Conservation (phyloP, 768 basidiomycete genomes). For the Pleurotus sapidus region DNA sequence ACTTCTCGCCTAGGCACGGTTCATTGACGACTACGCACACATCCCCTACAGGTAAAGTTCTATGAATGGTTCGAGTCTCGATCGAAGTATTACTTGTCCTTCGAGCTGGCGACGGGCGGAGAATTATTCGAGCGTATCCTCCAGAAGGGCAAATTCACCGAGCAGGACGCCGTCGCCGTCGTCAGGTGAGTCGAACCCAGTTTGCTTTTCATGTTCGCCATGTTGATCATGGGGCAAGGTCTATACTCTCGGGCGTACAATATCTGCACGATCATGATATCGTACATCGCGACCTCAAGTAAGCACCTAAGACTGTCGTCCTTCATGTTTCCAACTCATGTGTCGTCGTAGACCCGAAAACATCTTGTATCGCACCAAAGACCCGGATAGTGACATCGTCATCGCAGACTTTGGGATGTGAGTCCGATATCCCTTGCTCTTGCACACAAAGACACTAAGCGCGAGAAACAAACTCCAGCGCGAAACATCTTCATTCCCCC, state of each 20-base stretch:
- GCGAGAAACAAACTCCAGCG: constrained; percentile 37
- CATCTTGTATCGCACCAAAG: constrained; percentile 84
- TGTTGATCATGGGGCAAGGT: constrained; percentile 38
- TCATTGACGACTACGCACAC: not conserved
- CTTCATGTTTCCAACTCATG: not conserved
- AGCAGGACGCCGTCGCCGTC: constrained; percentile 82
- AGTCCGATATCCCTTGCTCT: constrained; percentile 17
- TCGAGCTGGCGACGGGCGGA: constrained; percentile 91
- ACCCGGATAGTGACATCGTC: constrained; percentile 79
- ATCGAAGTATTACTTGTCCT: constrained; percentile 92
- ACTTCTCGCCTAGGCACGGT: not conserved
- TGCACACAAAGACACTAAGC: too few species aligned
- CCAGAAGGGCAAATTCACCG: constrained; percentile 87
- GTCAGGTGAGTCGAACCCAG: constrained; percentile 48
- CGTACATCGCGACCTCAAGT: constrained; percentile 97
- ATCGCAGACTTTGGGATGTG: constrained; percentile 98
- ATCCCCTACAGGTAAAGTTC: constrained; percentile 73
- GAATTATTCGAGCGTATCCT: constrained; percentile 92
- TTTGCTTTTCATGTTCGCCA: not conserved
- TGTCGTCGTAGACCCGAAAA: constrained; percentile 76
- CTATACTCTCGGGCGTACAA: constrained; percentile 78
- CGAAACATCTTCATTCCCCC: constrained; percentile 74
- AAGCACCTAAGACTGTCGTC: constrained; percentile 14
- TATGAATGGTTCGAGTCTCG: constrained; percentile 96
- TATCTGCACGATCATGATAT: constrained; percentile 93